Evolutionary conservation across 2,329 filamentous ascomycete species (phyloP), one percentile per base, ranked within the genome.

Genomic region (Helotiales sp.): DNA sequence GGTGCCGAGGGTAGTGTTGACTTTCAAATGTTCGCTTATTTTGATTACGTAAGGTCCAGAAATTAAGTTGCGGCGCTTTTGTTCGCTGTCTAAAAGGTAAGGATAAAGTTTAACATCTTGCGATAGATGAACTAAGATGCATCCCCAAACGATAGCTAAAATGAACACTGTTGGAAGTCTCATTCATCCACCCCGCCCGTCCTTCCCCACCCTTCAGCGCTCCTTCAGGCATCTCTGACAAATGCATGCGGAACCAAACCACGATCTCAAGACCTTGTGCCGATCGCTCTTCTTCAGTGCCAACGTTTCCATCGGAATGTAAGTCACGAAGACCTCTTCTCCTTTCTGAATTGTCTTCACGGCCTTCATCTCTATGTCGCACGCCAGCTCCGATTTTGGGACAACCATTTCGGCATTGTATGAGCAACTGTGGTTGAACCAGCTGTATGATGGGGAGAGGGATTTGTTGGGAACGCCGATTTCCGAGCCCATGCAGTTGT

Each of bases 351-450:
- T 66, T 8, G 30, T 59, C 45, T 54, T 55, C 22, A 63, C n/a
- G n/a, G 43, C 43, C 11, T 20, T 54, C 5, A 54, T 54, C 32
- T 59, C 52, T 5, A 28, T 22, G 26, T 52, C 60, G 26, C 50
- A 66, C 15, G 37, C 28, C 4, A 20, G n/a, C 20, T 11, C 22
- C n/a, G 26, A 40, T 20, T 26, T 22, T 26, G 43, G 13, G 15
- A 43, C 8, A 7, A 54, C 22, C 5, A 22, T 60, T 7, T 30
- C 40, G 2, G 52, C 32, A 30, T 63, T 60, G 2, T 43, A 43
- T 2, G 30, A 17, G 26, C 60, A 66, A 45, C 60, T 63, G 52
- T 63, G 64, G 32, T 66, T 66, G 45, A 66, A 66, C 60, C 54
- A 63, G 40, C 52, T 58, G 40, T 66, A 63, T 8, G 26, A 30